Evolutionary conservation across 2,329 filamentous ascomycete species (phyloP).

Genomic region (Xylariaceae sp.): DNA sequence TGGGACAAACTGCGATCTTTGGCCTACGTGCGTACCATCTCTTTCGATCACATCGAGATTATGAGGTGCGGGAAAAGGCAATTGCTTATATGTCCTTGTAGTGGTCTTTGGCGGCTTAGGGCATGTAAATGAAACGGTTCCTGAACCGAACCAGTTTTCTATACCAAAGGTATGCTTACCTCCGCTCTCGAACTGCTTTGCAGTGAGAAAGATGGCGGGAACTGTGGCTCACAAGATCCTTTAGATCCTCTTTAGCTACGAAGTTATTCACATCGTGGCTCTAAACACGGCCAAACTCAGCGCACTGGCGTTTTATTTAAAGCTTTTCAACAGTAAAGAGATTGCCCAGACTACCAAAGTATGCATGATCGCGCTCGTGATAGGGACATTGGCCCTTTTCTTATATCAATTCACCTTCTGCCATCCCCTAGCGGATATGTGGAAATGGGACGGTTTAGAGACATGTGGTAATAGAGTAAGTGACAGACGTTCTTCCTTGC

Average conservation of each 20-base stretch:
- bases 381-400: conserved; percentile 12
- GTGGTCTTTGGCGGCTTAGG: conserved; percentile 20
- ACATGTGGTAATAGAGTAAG: conserved; percentile 21
- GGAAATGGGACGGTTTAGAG: conserved; percentile 18
- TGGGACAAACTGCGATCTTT: conserved; percentile 16
- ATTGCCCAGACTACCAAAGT: conserved; percentile 12
- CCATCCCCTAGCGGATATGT: conserved; percentile 18
- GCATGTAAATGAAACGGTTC: conserved; percentile 15
- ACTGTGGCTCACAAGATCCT: neutral
- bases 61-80: no score
- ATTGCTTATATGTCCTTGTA: no score
- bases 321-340: conserved; percentile 14
- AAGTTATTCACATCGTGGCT: conserved; percentile 19
- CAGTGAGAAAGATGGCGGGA: neutral
- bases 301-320: conserved; percentile 18
- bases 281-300: conserved; percentile 20
- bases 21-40: conserved; percentile 13
- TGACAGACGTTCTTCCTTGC: neutral
- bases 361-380: conserved; percentile 11
- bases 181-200: neutral
- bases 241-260: conserved; percentile 20
- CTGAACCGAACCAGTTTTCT: conserved; percentile 18
- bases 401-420: conserved; percentile 22
- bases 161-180: conserved; percentile 17
- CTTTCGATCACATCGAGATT: neutral